Evolutionary conservation across 768 basidiomycete genomes (phyloP), one percentile per base, ranked within the genome.

Genomic region (Termitomyces sp.): DNA sequence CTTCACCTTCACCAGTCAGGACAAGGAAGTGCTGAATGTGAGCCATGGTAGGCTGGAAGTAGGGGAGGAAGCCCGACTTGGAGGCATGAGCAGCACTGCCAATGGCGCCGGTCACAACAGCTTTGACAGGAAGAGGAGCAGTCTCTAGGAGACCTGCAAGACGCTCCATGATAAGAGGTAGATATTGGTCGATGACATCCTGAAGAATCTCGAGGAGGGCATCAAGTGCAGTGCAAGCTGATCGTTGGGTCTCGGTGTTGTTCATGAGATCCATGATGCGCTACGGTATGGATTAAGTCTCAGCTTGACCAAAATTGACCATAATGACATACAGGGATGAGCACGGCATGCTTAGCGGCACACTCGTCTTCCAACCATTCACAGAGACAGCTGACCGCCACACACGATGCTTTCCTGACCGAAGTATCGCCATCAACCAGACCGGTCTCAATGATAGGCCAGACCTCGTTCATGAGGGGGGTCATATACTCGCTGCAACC

Each of bases 401-500:
- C 86, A 74, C 96, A 98, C n/a, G 92, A 89, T 2, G 97, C 96
- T 74, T 95, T 97, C 70, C 96, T 83, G 56, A 99, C 97, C 11
- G 83, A 82, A 14, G 89, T 81, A 69, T 98, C 94, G 43, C 76
- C 72, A 71, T 99, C 97, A 62, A 82, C 83, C 37, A 99, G 85
- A 66, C 96, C 96, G 53, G 85, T 81, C 70, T 97, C 92, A 67
- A 99, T 87, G 59, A 96, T 81, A 1, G 96, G 95, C 97, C 97
- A 99, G 34, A 99, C 88, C 68, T 92, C 83, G 62, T 73, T 75
- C 83, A 99, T 94, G 67, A 94, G 83, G 9, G 96, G 94, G 38
- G 94, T 93, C 86, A 99, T 98, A 77, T 80, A 98, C 79, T 98
- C 96, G 76, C 91, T 93, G 80, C 96, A 98, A 17, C 97, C 97